Evolutionary conservation across 1,284 basidiomycete species (phyloP).

Genomic region (Porogramme epimiltina): DNA sequence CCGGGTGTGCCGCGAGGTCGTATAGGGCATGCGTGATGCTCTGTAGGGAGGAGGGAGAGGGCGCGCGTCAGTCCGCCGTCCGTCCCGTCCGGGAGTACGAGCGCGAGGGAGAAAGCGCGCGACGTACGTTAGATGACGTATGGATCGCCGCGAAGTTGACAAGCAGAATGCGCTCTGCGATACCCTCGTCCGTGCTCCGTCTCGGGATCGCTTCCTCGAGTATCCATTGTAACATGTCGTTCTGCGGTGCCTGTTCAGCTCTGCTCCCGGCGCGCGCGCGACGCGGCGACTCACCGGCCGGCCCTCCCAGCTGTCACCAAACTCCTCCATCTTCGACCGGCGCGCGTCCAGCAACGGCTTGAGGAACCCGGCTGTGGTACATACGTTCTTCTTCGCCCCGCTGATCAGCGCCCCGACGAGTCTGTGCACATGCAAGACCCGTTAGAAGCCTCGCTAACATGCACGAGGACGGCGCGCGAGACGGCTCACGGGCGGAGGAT

Average conservation of each 20-base stretch:
- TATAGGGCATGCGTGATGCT: constrained; percentile 40
- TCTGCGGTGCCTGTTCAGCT: constrained; percentile 25
- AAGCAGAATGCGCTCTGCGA: constrained; percentile 41
- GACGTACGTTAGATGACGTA: constrained; percentile 41
- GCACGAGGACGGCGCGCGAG: too few species aligned
- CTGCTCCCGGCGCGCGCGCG: background rate
- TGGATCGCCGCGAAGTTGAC: constrained; percentile 48
- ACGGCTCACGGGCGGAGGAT: background rate
- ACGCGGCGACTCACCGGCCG: constrained; percentile 3
- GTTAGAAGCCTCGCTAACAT: background rate
- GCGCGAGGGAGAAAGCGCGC: too few species aligned
- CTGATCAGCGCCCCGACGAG: background rate
- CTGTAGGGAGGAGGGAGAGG: too few species aligned
- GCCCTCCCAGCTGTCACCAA: constrained; percentile 2
- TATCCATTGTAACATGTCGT: constrained; percentile 49
- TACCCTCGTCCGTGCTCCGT: constrained; percentile 33
- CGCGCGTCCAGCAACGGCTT: constrained; percentile 25
- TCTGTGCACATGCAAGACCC: too few species aligned
- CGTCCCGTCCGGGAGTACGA: too few species aligned
- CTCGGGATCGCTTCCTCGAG: constrained; percentile 38
- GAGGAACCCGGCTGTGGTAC: background rate
- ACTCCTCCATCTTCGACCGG: constrained; percentile 3
- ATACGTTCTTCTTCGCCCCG: background rate
- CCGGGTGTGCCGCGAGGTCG: constrained; percentile 42
- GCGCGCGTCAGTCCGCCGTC: too few species aligned